A percentile compares a stretch with the other conserved stretches of the same genome.
phyloP scores from a whole-genome alignment of 1,284 basidiomycete species.

The Tranzscheliella williamsii region DNA sequence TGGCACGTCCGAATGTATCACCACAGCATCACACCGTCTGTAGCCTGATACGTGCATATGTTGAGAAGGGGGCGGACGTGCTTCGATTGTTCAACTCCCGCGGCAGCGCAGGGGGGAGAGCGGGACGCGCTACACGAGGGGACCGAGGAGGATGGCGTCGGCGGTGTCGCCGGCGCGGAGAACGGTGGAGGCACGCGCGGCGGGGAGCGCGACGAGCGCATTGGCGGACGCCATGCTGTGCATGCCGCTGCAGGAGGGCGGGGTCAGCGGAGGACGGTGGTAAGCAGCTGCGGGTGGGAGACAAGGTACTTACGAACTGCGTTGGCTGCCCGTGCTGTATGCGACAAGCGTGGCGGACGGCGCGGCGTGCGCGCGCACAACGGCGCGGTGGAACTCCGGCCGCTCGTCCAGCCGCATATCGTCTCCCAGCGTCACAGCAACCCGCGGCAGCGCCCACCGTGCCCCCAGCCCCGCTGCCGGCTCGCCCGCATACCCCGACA shows the following conservation, averaged over 20 bases:
- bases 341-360: constrained; percentile 66
- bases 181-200: not conserved
- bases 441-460: constrained; percentile 69
- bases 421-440: constrained; percentile 70
- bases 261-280: too few species aligned
- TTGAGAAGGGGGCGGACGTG: too few species aligned
- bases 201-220: constrained; percentile 46
- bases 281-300: too few species aligned
- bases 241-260: constrained; percentile 53
- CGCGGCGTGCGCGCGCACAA: constrained; percentile 65
- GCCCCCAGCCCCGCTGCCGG: constrained; percentile 5
- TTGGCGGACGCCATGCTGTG: constrained; percentile 55
- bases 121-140: constrained; percentile 11
- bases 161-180: constrained; percentile 7
- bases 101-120: too few species aligned
- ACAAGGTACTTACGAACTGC: constrained; percentile 30
- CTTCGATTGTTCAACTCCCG: too few species aligned
- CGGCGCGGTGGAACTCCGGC: constrained; percentile 78
- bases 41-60: too few species aligned
- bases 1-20: too few species aligned
- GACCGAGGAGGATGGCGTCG: constrained; percentile 34
- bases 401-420: constrained; percentile 73
- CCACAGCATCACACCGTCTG: too few species aligned
- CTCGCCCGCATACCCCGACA: constrained; percentile 60
- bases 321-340: constrained; percentile 62